A percentile compares a stretch with the other conserved stretches of the same genome.
phyloP scores from a whole-genome alignment of 2,329 filamentous ascomycete species.

The Aspergillus melleus region DNA sequence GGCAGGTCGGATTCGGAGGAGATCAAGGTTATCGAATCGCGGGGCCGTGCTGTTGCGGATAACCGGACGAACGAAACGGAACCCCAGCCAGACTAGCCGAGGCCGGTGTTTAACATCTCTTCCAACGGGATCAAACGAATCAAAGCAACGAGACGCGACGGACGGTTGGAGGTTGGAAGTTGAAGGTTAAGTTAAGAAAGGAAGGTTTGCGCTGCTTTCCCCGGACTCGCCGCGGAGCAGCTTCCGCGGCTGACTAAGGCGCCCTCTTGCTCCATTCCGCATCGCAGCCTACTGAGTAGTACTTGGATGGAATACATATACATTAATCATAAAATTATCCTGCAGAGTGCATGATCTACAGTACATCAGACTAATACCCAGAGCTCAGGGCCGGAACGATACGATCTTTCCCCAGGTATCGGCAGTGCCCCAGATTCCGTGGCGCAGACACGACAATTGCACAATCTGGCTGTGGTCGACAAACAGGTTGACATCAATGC shows the following conservation, averaged over 20 bases:
- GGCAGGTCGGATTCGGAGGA: background rate
- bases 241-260: constrained; percentile 1
- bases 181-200: background rate
- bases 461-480: constrained; percentile 61
- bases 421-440: constrained; percentile 57
- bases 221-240: background rate
- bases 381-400: constrained; percentile 31
- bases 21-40: background rate
- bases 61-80: background rate
- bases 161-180: background rate
- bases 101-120: background rate
- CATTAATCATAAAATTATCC: no score
- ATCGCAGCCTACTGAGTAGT: no score
- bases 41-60: background rate
- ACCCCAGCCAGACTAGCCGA: background rate
- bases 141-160: background rate
- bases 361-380: background rate
- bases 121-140: background rate
- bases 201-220: background rate
- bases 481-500: constrained; percentile 58
- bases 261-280: background rate
- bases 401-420: constrained; percentile 58
- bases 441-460: constrained; percentile 53
- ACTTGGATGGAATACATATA: no score
- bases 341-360: background rate